These are phyloP conservation scores for Pyracantha coccinea DNA, from an alignment of 331 rosid genomes.

Conservation along the genomic window DNA sequence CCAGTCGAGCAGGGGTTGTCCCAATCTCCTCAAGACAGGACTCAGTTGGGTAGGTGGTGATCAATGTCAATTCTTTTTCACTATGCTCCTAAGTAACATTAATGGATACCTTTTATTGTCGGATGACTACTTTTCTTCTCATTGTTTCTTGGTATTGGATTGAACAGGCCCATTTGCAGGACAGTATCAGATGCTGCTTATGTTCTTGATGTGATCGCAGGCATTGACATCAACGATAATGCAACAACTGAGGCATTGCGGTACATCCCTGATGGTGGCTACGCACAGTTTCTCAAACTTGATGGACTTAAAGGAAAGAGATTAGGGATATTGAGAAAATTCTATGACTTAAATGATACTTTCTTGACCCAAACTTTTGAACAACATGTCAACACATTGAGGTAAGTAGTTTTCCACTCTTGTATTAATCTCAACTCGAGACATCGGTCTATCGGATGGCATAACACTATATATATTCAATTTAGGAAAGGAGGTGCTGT, in stretches of 20 bases:
- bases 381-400: conserved; percentile 29
- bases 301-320: conserved; percentile 56
- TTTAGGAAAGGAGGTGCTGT: conserved; percentile 42
- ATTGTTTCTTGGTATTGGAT: neutral
- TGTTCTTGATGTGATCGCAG: conserved; percentile 51
- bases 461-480: neutral
- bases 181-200: conserved; percentile 56
- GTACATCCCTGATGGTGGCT: conserved; percentile 52
- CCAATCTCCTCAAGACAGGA: conserved; percentile 44
- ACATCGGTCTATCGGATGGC: neutral
- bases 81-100: neutral
- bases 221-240: conserved; percentile 31
- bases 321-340: conserved; percentile 32
- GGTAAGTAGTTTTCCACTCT: conserved; percentile 25
- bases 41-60: conserved; percentile 37
- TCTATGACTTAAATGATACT: conserved; percentile 6
- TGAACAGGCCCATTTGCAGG: conserved; percentile 58
- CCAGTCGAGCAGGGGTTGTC: conserved; percentile 41
- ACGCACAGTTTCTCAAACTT: conserved; percentile 45
- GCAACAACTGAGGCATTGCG: conserved; percentile 36
- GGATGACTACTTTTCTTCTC: neutral
- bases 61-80: no score
- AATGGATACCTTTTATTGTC: neutral
- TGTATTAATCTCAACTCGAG: neutral
- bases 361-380: conserved; percentile 18